Conservation (phyloP, 768 basidiomycete species). For the Leccinum arenicola region DNA sequence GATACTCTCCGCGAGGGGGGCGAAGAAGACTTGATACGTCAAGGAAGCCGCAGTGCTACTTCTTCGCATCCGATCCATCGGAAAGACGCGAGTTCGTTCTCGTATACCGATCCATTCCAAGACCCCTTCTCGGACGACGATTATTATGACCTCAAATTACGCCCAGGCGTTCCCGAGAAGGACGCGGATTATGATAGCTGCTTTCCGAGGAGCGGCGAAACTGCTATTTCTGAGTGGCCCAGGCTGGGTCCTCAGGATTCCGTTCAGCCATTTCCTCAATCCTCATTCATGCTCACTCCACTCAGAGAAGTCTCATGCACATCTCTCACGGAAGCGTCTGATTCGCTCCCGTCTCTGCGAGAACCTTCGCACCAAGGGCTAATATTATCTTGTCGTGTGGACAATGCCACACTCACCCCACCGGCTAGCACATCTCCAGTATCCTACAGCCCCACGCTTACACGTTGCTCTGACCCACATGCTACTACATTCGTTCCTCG, state of each 20-base stretch:
- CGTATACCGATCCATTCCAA: constrained; percentile 47
- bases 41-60: no score
- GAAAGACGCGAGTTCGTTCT: constrained; percentile 22
- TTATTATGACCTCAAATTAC: constrained; percentile 14
- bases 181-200: constrained; percentile 19
- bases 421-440: constrained; percentile 13
- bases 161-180: constrained; percentile 12
- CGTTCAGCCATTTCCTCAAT: constrained; percentile 18
- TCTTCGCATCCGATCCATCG: constrained; percentile 10
- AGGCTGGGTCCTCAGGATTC: constrained; percentile 11
- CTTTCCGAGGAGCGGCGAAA: constrained; percentile 10
- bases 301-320: constrained; percentile 27
- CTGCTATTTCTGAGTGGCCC: constrained; percentile 15
- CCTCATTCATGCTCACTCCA: constrained; percentile 31
- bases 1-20: constrained; percentile 8
- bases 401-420: constrained; percentile 22
- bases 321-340: constrained; percentile 15
- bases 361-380: constrained; percentile 22
- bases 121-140: constrained; percentile 27
- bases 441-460: constrained; percentile 21
- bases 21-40: no score
- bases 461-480: constrained; percentile 27
- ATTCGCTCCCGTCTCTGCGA: constrained; percentile 25
- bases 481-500: constrained; percentile 29
- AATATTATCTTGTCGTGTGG: constrained; percentile 25